Base-by-base conservation (phyloP, 257 asterid genomes). In the Solanum tacnaense region DNA sequence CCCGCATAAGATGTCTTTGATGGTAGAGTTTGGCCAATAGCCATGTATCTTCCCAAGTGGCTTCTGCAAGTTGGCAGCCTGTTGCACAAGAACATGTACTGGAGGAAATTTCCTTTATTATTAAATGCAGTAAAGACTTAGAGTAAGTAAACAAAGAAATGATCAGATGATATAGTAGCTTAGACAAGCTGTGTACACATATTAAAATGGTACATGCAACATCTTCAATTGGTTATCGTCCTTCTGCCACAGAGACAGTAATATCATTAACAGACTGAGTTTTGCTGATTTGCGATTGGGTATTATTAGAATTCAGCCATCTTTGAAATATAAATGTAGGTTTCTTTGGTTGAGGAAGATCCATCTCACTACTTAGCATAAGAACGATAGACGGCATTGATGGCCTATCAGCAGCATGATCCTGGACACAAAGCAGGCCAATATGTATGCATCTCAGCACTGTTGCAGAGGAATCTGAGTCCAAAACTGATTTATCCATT, bases 341-440 rank as follows among this genome's bases (percentile, higher is more conserved):
- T 39, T 88, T 23, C 34, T 41, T 60, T 56, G 65, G 65, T 56
- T 56, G 65, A 56, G 65, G 65, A 1, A 56, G 65, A 56, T 56
- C 65, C 25, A 56, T 56, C 65, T 56, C 65, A 56, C 65, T 56
- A 56, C 65, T 56, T 20, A 56, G 65, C 65, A 56, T 56, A 56
- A 86, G 79, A 38, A 87, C 89, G 10, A 94, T 92, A 18, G 89
- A 85, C 8, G 93, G 89, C 90, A 95, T 94, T 6, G 91, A 67
- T 0, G 98, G 95, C 44, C 98, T 89, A 31, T 93, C 94, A 49
- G 70, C 85, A 1, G 94, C 91, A 68, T 86, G 90, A 75, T 95
- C 93, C 83, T 95, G 97, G 29, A 95, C 96, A 86, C 98, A 93
- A 84, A 95, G 75, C 68, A 95, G 88, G 5, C 94, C 96, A 9